These are phyloP conservation scores for Monosporascus sp. DNA, from an alignment of 2,329 filamentous ascomycete species.

Conservation along the genomic window DNA sequence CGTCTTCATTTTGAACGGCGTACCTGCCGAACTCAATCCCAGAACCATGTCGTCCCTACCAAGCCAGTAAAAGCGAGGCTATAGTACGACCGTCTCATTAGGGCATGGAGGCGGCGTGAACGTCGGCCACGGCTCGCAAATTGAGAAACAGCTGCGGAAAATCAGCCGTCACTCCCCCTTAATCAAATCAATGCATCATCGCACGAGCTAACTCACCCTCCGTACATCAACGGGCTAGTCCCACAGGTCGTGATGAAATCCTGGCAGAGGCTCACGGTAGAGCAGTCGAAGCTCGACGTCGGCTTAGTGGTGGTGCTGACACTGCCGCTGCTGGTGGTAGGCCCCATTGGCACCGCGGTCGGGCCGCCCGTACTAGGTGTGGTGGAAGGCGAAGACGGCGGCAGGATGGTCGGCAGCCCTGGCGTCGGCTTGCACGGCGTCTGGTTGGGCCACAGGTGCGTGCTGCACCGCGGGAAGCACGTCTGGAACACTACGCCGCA, in stretches of 20 bases:
- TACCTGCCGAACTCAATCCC: too few relatives aligned
- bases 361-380: not conserved
- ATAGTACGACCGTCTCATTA: too few relatives aligned
- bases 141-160: not conserved
- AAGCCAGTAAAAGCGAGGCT: too few relatives aligned
- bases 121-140: constrained; percentile 2
- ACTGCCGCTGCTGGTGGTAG: not conserved
- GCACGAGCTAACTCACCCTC: constrained; percentile 9
- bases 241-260: constrained; percentile 19
- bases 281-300: constrained; percentile 10
- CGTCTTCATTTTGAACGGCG: too few relatives aligned
- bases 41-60: too few relatives aligned
- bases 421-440: not conserved
- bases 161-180: not conserved
- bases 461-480: not conserved
- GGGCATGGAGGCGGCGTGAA: constrained; percentile 1
- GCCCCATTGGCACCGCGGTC: constrained; percentile 1
- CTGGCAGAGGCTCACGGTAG: constrained; percentile 16
- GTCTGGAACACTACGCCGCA: not conserved
- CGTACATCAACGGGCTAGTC: constrained; percentile 15
- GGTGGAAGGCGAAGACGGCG: not conserved
- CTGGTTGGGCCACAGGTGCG: not conserved
- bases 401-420: not conserved
- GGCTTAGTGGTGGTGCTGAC: not conserved
- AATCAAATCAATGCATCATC: not conserved